Conservation (phyloP, 176 grass and related monocot species). For the Juncus inflexus region DNA sequence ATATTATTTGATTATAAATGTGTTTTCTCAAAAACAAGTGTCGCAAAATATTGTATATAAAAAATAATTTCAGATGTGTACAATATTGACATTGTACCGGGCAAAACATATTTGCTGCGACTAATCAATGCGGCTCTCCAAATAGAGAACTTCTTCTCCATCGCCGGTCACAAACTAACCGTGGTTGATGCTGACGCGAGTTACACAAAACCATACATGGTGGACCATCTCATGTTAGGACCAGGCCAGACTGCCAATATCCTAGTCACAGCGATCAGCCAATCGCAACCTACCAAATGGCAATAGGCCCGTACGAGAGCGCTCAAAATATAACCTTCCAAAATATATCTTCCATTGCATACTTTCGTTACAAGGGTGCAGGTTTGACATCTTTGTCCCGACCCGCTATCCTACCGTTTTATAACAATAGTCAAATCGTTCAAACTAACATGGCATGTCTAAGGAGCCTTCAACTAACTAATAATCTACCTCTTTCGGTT, state of each 20-base stretch:
- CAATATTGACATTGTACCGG: constrained; percentile 11
- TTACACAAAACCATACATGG: constrained; percentile 27
- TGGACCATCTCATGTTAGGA: constrained; percentile 18
- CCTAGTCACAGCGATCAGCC: constrained; percentile 11
- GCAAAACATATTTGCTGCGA: constrained; percentile 26
- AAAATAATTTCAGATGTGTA: constrained; percentile 13
- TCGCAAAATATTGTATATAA: too few species aligned
- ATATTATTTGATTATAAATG: too few species aligned
- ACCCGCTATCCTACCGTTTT: background rate
- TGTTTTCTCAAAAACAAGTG: background rate
- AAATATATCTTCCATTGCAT: constrained; percentile 14
- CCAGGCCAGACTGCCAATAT: constrained; percentile 28
- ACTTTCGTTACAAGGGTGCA: constrained; percentile 6
- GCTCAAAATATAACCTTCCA: constrained; percentile 18
- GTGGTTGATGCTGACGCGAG: constrained; percentile 27
- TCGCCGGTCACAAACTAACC: constrained; percentile 23
- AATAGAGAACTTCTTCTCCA: constrained; percentile 27
- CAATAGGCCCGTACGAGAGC: constrained; percentile 4
- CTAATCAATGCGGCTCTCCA: constrained; percentile 24
- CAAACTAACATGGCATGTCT: constrained; percentile 16
- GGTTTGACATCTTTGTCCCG: background rate
- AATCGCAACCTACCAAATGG: constrained; percentile 16
- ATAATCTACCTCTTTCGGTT: constrained; percentile 6
- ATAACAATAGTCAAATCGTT: constrained; percentile 8
- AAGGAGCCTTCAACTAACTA: background rate